These are phyloP conservation scores for Komagataella mondaviorum DNA, from an alignment of 805 yeast species.

Conservation along the genomic window DNA sequence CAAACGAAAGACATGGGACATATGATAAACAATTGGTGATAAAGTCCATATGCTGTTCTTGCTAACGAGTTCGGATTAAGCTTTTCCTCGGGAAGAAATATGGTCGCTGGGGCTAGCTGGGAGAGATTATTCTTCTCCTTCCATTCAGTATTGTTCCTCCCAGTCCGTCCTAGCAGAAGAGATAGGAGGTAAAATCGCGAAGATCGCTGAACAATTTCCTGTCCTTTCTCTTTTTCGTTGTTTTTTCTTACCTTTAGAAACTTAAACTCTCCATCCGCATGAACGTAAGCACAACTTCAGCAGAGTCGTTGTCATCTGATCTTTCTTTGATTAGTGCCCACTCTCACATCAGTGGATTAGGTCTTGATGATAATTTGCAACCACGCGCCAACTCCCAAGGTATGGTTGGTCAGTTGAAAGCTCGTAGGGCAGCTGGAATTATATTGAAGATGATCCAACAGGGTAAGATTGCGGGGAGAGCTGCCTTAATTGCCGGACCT, in stretches of 20 bases:
- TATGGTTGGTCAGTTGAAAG: constrained; percentile 94
- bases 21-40: background rate
- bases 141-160: background rate
- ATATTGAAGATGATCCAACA: constrained; percentile 86
- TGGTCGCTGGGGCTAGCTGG: background rate
- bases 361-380: constrained; percentile 82
- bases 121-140: background rate
- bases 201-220: background rate
- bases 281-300: background rate
- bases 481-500: constrained; percentile 92
- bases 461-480: constrained; percentile 93
- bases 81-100: background rate
- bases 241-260: background rate
- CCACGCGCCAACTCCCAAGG: constrained; percentile 83
- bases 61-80: background rate
- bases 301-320: constrained; percentile 13
- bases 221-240: background rate
- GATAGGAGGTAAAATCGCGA: background rate
- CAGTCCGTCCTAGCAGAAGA: background rate
- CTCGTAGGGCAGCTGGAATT: constrained; percentile 93
- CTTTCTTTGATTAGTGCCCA: constrained; percentile 90
- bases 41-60: background rate
- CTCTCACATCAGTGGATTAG: constrained; percentile 92
- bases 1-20: constrained; percentile 2
- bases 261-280: background rate